Evolutionary conservation across 441 rosid species (phyloP).

Genomic region (Erodium moschatum): DNA sequence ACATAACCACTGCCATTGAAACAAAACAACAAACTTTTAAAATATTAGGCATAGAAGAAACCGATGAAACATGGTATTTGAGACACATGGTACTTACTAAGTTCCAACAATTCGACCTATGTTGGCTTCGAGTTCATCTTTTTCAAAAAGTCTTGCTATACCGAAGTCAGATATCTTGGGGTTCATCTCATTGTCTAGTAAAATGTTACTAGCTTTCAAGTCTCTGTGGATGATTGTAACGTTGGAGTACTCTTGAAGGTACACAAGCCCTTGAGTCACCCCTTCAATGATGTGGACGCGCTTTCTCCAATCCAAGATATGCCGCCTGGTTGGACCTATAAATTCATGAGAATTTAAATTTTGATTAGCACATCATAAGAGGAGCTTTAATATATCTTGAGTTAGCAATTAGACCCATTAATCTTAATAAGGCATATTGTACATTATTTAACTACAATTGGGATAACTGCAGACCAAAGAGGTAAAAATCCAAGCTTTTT

Average conservation of each 20-base stretch:
- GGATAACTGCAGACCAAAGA: constrained; percentile 13
- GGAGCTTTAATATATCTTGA: no score
- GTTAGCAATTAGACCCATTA: no score
- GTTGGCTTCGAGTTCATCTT: constrained; percentile 18
- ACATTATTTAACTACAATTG: neutral
- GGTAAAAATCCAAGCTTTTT: constrained; percentile 20
- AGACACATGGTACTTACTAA: constrained; percentile 16
- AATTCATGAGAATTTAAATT: neutral
- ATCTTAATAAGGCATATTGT: no score
- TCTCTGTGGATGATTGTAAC: constrained; percentile 30
- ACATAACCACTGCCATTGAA: constrained; percentile 13
- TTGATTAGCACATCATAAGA: neutral
- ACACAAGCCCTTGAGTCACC: constrained; percentile 33
- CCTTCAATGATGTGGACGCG: constrained; percentile 30
- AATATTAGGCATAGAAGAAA: neutral
- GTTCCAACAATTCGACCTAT: constrained; percentile 29
- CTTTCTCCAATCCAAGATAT: constrained; percentile 28
- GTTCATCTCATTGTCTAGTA: constrained; percentile 18
- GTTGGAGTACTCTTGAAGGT: constrained; percentile 35
- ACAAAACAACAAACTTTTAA: neutral
- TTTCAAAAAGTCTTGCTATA: constrained; percentile 23
- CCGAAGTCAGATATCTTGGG: constrained; percentile 35
- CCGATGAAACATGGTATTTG: neutral
- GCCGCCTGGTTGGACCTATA: constrained; percentile 18
- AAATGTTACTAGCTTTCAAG: constrained; percentile 23